phyloP scores from a whole-genome alignment of 169 alveolate species.

The Condylostoma magnum region DNA sequence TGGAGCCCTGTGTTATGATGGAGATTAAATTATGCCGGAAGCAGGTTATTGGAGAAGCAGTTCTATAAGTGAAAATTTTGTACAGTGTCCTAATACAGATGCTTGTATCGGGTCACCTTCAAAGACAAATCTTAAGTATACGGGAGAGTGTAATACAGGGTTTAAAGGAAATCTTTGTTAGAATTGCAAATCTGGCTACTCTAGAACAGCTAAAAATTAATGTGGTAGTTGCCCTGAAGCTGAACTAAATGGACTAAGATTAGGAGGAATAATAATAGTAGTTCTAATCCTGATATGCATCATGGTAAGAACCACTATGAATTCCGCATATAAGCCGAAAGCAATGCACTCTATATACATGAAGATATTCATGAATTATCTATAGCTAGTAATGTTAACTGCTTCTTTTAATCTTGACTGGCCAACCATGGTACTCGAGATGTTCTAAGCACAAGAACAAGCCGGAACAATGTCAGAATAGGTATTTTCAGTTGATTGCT shows the following conservation, averaged over 20 bases:
- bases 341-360: neutral
- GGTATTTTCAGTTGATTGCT: constrained; percentile 17
- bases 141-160: neutral
- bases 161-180: constrained; percentile 15
- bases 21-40: neutral
- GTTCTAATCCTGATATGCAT: neutral
- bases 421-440: neutral
- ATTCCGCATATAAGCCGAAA: constrained; percentile 11
- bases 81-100: constrained; percentile 3
- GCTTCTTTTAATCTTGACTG: constrained; percentile 1
- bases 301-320: neutral
- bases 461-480: neutral
- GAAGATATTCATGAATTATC: neutral
- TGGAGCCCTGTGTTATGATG: constrained; percentile 22
- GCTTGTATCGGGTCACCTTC: constrained; percentile 13
- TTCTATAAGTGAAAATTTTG: neutral
- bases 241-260: neutral
- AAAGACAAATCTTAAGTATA: neutral
- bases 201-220: neutral
- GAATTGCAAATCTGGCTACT: constrained; percentile 4
- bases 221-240: constrained; percentile 11
- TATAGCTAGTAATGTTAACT: neutral
- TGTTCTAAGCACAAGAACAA: neutral
- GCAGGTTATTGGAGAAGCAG: constrained; percentile 19
- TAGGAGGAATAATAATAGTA: neutral